Conservation (phyloP, 441 rosid genomes). For the Gossypium lobatum region DNA sequence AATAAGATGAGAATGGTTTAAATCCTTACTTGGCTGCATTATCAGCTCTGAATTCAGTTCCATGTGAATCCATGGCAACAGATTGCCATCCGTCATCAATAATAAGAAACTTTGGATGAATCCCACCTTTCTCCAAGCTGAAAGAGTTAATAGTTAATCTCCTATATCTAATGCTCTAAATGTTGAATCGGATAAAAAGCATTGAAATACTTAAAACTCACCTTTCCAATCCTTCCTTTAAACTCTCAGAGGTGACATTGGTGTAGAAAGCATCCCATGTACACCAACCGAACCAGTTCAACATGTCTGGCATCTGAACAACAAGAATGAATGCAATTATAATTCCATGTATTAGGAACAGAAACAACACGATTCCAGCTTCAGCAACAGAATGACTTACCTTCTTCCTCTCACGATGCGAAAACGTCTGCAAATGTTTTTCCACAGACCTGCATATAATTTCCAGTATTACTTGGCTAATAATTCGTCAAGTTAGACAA, state of each 20-base stretch:
- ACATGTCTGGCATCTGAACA: slow-evolving; percentile 49
- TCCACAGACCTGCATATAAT: slow-evolving; percentile 38
- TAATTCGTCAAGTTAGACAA: background rate
- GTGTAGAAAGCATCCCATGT: slow-evolving; percentile 72
- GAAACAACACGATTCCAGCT: background rate
- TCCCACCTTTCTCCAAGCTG: slow-evolving; percentile 50
- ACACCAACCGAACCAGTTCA: slow-evolving; percentile 74
- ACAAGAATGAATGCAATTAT: background rate
- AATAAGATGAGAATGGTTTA: background rate
- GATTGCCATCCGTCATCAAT: slow-evolving; percentile 72
- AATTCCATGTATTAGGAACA: background rate
- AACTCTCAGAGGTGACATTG: slow-evolving; percentile 44
- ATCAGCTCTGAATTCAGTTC: slow-evolving; percentile 40
- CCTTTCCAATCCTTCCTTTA: slow-evolving; percentile 50
- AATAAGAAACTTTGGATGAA: slow-evolving; percentile 51
- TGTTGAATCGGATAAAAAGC: background rate
- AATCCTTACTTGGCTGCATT: slow-evolving; percentile 56
- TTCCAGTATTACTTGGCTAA: background rate
- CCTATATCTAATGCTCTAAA: background rate
- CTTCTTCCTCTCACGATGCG: slow-evolving; percentile 55
- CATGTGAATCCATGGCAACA: slow-evolving; percentile 51
- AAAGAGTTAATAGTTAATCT: slow-evolving; percentile 7
- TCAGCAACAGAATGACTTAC: slow-evolving; percentile 12
- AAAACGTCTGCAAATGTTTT: slow-evolving; percentile 50
- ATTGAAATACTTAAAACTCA: slow-evolving; percentile 4